Evolutionary conservation across 306 rosid species (phyloP).

Genomic region (Malus orientalis): DNA sequence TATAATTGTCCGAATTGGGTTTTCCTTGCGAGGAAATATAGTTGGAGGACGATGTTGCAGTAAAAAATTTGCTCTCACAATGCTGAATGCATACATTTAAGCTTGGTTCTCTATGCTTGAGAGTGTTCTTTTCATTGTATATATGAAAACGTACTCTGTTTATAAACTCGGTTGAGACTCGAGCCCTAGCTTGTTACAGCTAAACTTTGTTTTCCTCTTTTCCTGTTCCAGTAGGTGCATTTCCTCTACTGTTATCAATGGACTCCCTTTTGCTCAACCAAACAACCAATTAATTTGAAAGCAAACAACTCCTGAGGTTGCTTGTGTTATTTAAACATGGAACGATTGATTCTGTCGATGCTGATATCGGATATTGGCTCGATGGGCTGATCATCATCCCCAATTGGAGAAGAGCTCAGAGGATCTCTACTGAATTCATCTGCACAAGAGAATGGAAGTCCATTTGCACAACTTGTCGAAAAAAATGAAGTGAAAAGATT

Average conservation of each 20-base stretch:
- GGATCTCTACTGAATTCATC: constrained; percentile 86
- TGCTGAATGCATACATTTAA: background rate
- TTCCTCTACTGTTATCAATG: background rate
- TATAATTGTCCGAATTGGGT: too few species aligned
- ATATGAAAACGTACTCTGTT: too few species aligned
- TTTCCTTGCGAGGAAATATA: too few species aligned
- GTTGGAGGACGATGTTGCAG: background rate
- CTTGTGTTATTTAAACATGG: constrained; percentile 48
- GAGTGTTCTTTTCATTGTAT: too few species aligned
- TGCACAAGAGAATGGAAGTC: constrained; percentile 19
- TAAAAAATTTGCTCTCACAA: background rate
- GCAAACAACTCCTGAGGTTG: background rate
- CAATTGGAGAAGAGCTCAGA: constrained; percentile 17
- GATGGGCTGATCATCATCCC: constrained; percentile 57
- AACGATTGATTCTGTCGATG: constrained; percentile 46
- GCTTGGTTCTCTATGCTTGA: too few species aligned
- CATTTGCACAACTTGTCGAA: background rate
- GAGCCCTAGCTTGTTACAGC: too few species aligned
- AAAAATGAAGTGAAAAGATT: background rate
- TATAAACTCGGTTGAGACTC: too few species aligned
- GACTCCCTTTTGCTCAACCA: background rate
- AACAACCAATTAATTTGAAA: background rate
- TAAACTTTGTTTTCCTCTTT: background rate
- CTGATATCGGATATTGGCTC: constrained; percentile 73
- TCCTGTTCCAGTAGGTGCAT: background rate